Evolutionary conservation across 1,284 basidiomycete species (phyloP).

Genomic region (Puccinia polysora): DNA sequence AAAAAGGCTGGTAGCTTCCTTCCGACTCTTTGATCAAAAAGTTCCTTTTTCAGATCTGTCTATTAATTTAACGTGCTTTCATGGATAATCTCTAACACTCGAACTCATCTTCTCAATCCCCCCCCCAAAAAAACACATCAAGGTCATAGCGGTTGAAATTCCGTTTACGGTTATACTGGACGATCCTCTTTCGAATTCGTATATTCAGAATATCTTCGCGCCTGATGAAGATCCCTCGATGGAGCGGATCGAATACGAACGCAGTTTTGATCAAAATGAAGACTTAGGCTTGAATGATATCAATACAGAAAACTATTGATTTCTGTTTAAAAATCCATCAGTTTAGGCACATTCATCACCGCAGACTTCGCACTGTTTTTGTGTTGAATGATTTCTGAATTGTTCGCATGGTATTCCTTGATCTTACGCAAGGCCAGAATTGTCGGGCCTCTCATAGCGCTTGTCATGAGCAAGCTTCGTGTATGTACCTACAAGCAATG

Average conservation of each 20-base stretch:
- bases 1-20: conserved; percentile 61
- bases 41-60: background rate
- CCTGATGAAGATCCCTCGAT: conserved; percentile 89
- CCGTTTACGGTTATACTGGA: conserved; percentile 90
- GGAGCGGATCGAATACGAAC: conserved; percentile 74
- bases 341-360: no score
- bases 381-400: background rate
- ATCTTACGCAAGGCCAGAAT: no score
- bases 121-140: no score
- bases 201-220: conserved; percentile 80
- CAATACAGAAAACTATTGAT: conserved; percentile 76
- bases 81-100: conserved; percentile 7
- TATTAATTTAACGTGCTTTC: background rate
- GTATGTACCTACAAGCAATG: no score
- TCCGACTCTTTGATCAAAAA: background rate
- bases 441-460: no score
- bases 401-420: no score
- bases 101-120: background rate
- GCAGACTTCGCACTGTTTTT: no score
- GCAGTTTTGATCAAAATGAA: conserved; percentile 87
- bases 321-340: background rate
- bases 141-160: conserved; percentile 70
- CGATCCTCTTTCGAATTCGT: conserved; percentile 91
- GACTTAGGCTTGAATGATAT: conserved; percentile 95
- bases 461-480: no score